These are phyloP conservation scores for Cadophora malorum DNA, from an alignment of 2,329 filamentous ascomycete genomes.

Conservation along the genomic window DNA sequence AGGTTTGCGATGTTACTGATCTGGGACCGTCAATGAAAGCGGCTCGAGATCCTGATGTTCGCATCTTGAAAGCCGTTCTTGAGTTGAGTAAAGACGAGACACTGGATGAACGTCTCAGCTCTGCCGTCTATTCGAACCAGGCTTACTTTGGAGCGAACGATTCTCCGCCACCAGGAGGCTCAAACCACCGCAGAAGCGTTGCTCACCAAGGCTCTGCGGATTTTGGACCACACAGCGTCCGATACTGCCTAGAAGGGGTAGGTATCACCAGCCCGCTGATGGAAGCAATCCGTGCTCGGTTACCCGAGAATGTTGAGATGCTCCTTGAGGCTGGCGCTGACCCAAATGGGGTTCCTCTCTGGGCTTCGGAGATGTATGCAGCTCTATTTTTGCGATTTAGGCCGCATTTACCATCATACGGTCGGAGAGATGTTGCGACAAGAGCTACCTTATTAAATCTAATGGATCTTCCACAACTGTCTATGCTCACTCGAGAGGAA, in stretches of 20 bases:
- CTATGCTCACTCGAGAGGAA: slow-evolving; percentile 32
- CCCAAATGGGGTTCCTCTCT: slow-evolving; percentile 29
- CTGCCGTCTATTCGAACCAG: not conserved
- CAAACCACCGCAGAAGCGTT: too few relatives aligned
- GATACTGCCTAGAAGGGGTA: not conserved
- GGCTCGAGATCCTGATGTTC: slow-evolving; percentile 24
- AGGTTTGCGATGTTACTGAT: slow-evolving; percentile 1
- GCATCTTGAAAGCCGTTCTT: slow-evolving; percentile 28
- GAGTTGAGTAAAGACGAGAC: slow-evolving; percentile 13
- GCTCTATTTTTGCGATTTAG: slow-evolving; percentile 35
- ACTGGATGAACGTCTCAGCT: not conserved
- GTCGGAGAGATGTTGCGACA: slow-evolving; percentile 24
- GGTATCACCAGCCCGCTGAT: slow-evolving; percentile 34
- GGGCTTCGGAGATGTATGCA: slow-evolving; percentile 29
- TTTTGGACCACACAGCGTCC: slow-evolving; percentile 14
- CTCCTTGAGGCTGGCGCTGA: slow-evolving; percentile 29
- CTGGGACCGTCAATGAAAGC: slow-evolving; percentile 32
- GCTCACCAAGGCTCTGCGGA: not conserved
- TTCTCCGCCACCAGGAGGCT: not conserved
- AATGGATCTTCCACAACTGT: slow-evolving; percentile 32
- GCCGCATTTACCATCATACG: slow-evolving; percentile 17
- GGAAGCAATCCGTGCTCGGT: slow-evolving; percentile 30
- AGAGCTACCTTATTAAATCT: slow-evolving; percentile 19
- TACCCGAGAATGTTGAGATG: slow-evolving; percentile 28
- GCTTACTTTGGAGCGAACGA: not conserved